Conservation (phyloP, 2,329 filamentous ascomycete genomes). For the Talaromyces sp. region DNA sequence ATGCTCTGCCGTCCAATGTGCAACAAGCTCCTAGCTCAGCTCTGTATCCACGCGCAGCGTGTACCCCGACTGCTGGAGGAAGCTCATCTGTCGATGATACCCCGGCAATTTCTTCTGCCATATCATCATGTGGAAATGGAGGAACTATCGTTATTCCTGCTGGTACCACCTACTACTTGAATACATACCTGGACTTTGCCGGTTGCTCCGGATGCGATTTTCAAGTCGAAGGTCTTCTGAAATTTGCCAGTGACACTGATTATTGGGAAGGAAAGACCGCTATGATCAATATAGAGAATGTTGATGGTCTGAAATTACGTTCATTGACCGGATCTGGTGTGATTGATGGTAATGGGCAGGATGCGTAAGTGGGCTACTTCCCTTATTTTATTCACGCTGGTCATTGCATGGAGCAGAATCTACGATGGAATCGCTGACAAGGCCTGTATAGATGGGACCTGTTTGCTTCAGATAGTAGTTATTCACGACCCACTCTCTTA, state of each 20-base stretch:
- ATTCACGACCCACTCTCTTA: slow-evolving; percentile 37
- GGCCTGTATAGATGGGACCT: slow-evolving; percentile 20
- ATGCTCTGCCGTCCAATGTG: background rate
- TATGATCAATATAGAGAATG: slow-evolving; percentile 35
- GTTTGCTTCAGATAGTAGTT: slow-evolving; percentile 34
- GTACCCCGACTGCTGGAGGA: slow-evolving; percentile 26
- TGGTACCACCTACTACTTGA: slow-evolving; percentile 37
- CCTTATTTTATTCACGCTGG: background rate
- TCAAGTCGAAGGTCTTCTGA: slow-evolving; percentile 41
- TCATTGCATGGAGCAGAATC: too few relatives aligned
- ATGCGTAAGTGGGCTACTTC: slow-evolving; percentile 18
- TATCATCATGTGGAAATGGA: slow-evolving; percentile 36
- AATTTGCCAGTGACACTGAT: slow-evolving; percentile 31
- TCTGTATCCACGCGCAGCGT: slow-evolving; percentile 16
- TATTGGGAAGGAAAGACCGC: slow-evolving; percentile 39
- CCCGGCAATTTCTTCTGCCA: slow-evolving; percentile 39
- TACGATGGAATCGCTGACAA: background rate
- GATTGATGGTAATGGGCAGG: slow-evolving; percentile 45
- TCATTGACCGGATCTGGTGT: slow-evolving; percentile 36
- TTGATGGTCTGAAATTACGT: slow-evolving; percentile 34
- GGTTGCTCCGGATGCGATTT: slow-evolving; percentile 41
- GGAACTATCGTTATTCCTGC: slow-evolving; percentile 43
- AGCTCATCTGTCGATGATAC: slow-evolving; percentile 34
- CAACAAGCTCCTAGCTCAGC: background rate
- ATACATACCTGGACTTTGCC: slow-evolving; percentile 37